Conservation (phyloP, 345 rosid species). For the Luvunga scandens region DNA sequence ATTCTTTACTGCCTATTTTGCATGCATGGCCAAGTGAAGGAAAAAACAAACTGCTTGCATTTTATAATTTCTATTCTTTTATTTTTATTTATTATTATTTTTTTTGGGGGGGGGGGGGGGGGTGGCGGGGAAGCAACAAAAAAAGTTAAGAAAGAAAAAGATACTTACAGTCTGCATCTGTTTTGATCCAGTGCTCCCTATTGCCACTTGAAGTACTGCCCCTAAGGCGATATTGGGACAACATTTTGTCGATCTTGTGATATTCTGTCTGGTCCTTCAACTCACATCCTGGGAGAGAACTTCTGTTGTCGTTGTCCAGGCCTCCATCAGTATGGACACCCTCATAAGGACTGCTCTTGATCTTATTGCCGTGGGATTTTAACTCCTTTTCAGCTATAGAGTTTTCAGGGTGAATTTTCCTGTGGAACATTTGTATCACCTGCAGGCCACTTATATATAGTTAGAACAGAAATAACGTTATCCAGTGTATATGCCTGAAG, state of each 20-base stretch:
- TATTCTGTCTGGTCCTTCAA: conserved; percentile 27
- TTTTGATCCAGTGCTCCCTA: conserved; percentile 84
- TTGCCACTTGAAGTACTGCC: conserved; percentile 36
- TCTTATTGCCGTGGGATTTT: conserved; percentile 20
- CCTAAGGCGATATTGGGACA: conserved; percentile 29
- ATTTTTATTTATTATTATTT: too few relatives aligned
- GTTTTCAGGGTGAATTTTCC: conserved; percentile 77
- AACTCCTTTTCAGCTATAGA: conserved; percentile 30
- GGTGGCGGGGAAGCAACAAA: too few relatives aligned
- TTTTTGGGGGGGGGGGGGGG: too few relatives aligned
- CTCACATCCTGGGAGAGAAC: conserved; percentile 25
- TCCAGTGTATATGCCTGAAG: neutral
- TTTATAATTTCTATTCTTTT: neutral
- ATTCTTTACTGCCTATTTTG: neutral
- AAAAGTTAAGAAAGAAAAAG: neutral
- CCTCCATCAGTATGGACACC: conserved; percentile 20
- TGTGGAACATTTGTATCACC: conserved; percentile 64
- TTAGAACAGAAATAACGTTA: neutral
- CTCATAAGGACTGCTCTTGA: conserved; percentile 18
- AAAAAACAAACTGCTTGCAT: neutral
- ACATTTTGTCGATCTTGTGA: conserved; percentile 35
- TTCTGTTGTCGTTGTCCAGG: conserved; percentile 24
- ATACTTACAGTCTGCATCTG: conserved; percentile 91
- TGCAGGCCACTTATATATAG: conserved; percentile 34
- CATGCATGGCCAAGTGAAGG: neutral